phyloP scores from a whole-genome alignment of 345 rosid genomes.

The Populus nigra region DNA sequence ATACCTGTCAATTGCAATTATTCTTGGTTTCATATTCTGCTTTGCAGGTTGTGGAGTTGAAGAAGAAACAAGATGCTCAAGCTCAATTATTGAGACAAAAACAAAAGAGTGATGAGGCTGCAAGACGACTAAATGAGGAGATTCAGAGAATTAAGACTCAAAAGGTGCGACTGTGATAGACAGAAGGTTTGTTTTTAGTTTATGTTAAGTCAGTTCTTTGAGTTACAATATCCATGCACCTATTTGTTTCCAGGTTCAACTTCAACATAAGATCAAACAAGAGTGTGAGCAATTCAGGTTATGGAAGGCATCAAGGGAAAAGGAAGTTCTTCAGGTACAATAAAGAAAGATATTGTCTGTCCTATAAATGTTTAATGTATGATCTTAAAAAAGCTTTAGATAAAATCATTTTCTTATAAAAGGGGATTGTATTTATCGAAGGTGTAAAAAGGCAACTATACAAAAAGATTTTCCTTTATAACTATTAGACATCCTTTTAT shows the following conservation, averaged over 20 bases:
- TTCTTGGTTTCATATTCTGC: constrained; percentile 10
- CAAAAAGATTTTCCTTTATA: neutral
- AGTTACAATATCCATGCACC: constrained; percentile 5
- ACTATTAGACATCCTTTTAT: neutral
- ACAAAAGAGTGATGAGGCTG: constrained; percentile 93
- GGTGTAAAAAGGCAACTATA: neutral
- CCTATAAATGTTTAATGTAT: neutral
- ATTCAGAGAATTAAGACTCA: constrained; percentile 86
- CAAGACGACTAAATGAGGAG: constrained; percentile 78
- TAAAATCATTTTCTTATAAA: too few species aligned
- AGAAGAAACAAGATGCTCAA: constrained; percentile 97
- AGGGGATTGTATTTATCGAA: neutral
- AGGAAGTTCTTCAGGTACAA: constrained; percentile 93
- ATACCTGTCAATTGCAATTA: neutral
- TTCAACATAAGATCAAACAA: constrained; percentile 90
- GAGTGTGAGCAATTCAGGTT: constrained; percentile 84
- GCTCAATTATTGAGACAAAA: constrained; percentile 90
- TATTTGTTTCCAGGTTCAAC: constrained; percentile 57
- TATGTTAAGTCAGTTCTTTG: neutral
- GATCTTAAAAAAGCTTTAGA: neutral
- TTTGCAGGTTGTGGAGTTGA: constrained; percentile 73
- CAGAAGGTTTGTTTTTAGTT: neutral
- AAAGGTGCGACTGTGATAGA: constrained; percentile 47
- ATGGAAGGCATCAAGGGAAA: constrained; percentile 92
- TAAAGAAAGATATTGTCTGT: too few species aligned